Percentiles rank a stretch among this genome's conserved stretches.
phyloP scores from a whole-genome alignment of 2,329 filamentous ascomycete species.

The Paraphaeosphaeria sporulosa region DNA sequence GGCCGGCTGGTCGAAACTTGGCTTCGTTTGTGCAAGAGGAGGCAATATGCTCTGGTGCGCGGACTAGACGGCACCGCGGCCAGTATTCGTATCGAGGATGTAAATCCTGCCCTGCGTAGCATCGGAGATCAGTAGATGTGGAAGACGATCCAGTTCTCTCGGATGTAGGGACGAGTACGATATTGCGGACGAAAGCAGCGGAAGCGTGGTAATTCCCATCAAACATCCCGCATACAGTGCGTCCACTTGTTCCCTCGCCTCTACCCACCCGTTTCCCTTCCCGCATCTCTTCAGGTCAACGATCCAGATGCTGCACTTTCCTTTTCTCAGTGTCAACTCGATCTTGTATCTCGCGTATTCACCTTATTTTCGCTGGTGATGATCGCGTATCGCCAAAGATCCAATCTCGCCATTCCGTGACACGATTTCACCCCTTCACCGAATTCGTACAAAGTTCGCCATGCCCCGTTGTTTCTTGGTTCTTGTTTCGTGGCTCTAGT shows the following conservation, averaged over 20 bases:
- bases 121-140: neutral
- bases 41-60: slow-evolving; percentile 2
- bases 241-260: neutral
- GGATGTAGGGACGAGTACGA: neutral
- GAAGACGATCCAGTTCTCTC: neutral
- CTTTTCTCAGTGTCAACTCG: neutral
- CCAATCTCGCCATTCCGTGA: neutral
- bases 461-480: neutral
- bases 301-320: neutral
- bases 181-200: neutral
- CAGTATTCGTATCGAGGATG: neutral
- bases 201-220: neutral
- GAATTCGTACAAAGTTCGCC: neutral
- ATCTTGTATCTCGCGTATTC: neutral
- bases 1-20: neutral
- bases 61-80: neutral
- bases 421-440: neutral
- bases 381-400: slow-evolving; percentile 1
- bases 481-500: neutral
- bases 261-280: slow-evolving; percentile 1
- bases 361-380: slow-evolving; percentile 5
- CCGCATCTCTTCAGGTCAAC: neutral
- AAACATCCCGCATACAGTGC: neutral
- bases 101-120: slow-evolving; percentile 5
- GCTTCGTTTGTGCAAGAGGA: neutral